Base-by-base conservation (phyloP, 176 grass and related monocot species). In the Tuctoria greenei region DNA sequence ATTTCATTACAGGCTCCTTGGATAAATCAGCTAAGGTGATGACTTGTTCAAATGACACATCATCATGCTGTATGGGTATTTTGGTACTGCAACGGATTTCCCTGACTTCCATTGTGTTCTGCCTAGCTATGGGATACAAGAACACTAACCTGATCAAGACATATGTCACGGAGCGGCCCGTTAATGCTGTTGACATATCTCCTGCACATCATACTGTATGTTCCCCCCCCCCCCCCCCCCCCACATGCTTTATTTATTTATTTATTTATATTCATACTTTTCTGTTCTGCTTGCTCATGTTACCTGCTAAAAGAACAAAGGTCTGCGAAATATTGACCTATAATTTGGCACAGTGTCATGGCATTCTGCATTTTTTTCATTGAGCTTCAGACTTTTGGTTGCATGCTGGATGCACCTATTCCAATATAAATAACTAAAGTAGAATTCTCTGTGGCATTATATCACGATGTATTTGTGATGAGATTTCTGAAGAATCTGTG, bases 111-210 rank as follows among this genome's bases (percentile, higher is more conserved):
- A 17, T 16, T 38, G 39, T 38, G 62, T 15, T 59, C 15, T 83
- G n/a, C 10, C 31, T 84, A 99, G 91, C 76, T 99, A 7, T 99
- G 89, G 89, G 95, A 99, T 79, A 10, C 84, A 77, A 95, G 92
- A 43, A 90, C 87, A 4, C 41, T 95, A 67, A 90, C 87, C 73
- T 88, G 46, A 85, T 99, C 66, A 95, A 95, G 89, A 95, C 92
- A 0, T 92, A 92, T 64, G 76, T 82, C 63, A 95, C 74, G 1
- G 95, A 99, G 71, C 82, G 80, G 17, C 95, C 95, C 0, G 95
- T 99, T 47, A 95, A 99, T 85, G 89, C 95, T 74, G 88, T 86
- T 23, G 92, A 93, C 57, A 88, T 99, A 67, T 99, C 92, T 86
- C 95, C 95, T 28, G 81, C 89, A 55, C 89, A 95, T 63, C 77